Percentiles rank a stretch among this genome's conserved stretches.
These are phyloP conservation scores for Aspergillus eucalypticola DNA, from an alignment of 2,329 filamentous ascomycete genomes.

Conservation along the genomic window DNA sequence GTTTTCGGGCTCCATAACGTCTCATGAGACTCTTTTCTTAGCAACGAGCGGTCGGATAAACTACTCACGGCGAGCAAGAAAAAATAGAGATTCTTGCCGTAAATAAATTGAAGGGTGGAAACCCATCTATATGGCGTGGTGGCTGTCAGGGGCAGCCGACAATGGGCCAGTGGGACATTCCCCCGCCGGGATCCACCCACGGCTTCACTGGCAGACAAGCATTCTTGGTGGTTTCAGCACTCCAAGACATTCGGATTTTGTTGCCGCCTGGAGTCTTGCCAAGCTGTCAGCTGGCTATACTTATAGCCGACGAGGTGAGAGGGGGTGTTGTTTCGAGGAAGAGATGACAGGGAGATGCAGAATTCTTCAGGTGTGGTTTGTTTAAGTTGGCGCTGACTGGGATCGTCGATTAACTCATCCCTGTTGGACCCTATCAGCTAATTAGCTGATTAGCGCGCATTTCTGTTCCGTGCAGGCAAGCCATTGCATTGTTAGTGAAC, in stretches of 20 bases:
- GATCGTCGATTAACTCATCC: neutral
- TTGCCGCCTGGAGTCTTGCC: neutral
- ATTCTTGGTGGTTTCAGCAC: neutral
- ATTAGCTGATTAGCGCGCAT: neutral
- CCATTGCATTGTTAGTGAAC: no score
- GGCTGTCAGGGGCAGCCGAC: neutral
- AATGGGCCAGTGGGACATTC: neutral
- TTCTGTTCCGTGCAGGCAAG: neutral
- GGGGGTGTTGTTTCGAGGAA: no score
- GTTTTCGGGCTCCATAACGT: no score
- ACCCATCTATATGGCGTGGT: neutral
- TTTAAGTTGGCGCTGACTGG: neutral
- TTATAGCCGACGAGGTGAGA: no score
- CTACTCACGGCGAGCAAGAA: no score
- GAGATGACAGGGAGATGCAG: no score
- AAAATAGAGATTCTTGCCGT: no score
- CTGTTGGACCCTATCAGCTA: neutral
- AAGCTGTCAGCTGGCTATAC: no score
- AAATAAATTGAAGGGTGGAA: no score
- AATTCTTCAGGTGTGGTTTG: neutral
- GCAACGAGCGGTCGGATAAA: no score
- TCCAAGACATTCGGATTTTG: neutral
- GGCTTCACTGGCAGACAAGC: neutral
- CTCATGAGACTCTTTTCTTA: no score
- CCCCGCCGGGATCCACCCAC: neutral